Conservation (phyloP, 495 filamentous ascomycete genomes). For the Tirmania nivea region DNA sequence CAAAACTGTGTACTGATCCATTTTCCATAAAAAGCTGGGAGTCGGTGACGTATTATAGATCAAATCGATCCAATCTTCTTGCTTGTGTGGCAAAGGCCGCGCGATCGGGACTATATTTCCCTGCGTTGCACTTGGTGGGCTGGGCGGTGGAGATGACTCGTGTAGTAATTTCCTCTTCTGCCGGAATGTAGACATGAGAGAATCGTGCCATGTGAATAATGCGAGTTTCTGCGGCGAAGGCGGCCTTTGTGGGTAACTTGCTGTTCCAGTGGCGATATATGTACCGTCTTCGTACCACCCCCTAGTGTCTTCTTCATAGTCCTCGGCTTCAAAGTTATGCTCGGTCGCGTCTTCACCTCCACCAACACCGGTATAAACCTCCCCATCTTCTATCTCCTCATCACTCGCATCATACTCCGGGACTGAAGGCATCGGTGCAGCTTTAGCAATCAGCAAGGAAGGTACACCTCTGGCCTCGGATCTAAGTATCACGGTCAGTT, state of each 20-base stretch:
- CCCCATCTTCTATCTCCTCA: constrained; percentile 3
- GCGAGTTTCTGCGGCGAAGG: neutral
- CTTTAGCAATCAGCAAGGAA: constrained; percentile 27
- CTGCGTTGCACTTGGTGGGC: neutral
- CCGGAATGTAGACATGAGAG: constrained; percentile 6
- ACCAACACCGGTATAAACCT: constrained; percentile 8
- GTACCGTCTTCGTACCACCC: constrained; percentile 51
- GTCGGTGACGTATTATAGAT: neutral
- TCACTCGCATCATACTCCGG: constrained; percentile 4
- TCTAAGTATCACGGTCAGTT: constrained; percentile 32
- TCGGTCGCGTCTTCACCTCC: neutral
- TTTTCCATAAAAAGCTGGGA: constrained; percentile 1
- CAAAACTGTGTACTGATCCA: constrained; percentile 7
- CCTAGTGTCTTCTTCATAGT: constrained; percentile 21
- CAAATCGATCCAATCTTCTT: constrained; percentile 3
- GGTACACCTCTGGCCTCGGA: constrained; percentile 52
- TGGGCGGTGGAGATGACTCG: neutral
- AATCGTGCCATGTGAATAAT: constrained; percentile 7
- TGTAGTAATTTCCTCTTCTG: constrained; percentile 1
- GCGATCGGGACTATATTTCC: neutral
- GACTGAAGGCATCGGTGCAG: constrained; percentile 1
- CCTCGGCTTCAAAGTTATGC: constrained; percentile 6
- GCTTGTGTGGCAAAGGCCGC: neutral
- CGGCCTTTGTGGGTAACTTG: neutral
- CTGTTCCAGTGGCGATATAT: constrained; percentile 31